Percentiles rank a stretch among this genome's conserved stretches.
phyloP scores from a whole-genome alignment of 2,329 filamentous ascomycete species.

The Zasmidium angulare region DNA sequence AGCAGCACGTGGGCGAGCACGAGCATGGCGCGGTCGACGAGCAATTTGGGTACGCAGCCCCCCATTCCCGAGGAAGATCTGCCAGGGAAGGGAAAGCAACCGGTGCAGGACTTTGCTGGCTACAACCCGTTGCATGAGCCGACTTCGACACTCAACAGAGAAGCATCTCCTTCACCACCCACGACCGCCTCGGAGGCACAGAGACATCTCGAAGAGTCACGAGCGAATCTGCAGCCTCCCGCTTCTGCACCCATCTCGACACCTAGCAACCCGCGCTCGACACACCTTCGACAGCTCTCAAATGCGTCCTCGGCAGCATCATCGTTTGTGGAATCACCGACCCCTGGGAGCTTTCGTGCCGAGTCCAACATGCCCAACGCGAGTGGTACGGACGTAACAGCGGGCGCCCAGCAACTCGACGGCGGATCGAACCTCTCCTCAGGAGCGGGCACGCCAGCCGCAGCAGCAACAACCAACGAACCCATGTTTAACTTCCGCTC shows the following conservation, averaged over 20 bases:
- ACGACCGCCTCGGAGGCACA: conserved; percentile 37
- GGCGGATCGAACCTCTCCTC: conserved; percentile 27
- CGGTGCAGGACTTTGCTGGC: conserved; percentile 43
- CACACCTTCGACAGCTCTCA: conserved; percentile 77
- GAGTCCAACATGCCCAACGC: conserved; percentile 41
- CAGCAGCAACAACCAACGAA: conserved; percentile 58
- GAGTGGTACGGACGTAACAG: conserved; percentile 53
- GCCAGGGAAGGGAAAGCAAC: conserved; percentile 49
- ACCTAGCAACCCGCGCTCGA: conserved; percentile 25
- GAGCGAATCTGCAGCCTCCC: conserved; percentile 41
- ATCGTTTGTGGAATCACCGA: conserved; percentile 67
- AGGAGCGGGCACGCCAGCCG: conserved; percentile 40
- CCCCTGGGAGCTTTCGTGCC: conserved; percentile 38
- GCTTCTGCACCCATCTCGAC: conserved; percentile 28
- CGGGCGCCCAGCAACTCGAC: conserved; percentile 11
- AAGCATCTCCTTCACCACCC: conserved; percentile 33
- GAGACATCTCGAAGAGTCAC: conserved; percentile 47
- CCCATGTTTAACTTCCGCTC: conserved; percentile 91
- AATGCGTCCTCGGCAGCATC: conserved; percentile 83
- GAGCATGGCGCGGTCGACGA: conserved; percentile 40
- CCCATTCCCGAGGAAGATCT: conserved; percentile 39
- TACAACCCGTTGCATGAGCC: conserved; percentile 45
- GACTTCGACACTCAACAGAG: conserved; percentile 42
- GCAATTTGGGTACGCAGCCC: conserved; percentile 51
- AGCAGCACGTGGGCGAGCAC: conserved; percentile 33